phyloP scores from a whole-genome alignment of 441 rosid genomes.

The Adansonia madagascariensis region DNA sequence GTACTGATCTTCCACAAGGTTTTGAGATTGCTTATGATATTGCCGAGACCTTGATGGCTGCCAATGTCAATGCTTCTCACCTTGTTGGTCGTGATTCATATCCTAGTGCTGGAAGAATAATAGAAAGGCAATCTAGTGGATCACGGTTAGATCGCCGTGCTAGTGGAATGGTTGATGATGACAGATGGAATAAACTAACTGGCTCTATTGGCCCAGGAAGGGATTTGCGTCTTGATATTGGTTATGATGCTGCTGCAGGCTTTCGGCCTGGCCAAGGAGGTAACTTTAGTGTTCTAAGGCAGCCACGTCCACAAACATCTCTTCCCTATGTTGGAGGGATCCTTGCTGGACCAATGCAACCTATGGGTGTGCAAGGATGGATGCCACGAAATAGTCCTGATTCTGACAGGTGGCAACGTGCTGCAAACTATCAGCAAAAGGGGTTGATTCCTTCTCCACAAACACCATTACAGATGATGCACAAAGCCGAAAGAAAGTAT shows the following conservation, averaged over 20 bases:
- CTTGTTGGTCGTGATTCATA: conserved; percentile 56
- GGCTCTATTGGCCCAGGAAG: conserved; percentile 58
- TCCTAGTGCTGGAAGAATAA: conserved; percentile 65
- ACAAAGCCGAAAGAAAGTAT: conserved; percentile 77
- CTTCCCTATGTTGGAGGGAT: conserved; percentile 52
- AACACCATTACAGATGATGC: conserved; percentile 81
- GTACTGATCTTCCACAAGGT: conserved; percentile 70
- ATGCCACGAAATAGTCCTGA: conserved; percentile 69
- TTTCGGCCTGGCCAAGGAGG: conserved; percentile 77
- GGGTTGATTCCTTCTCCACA: conserved; percentile 91
- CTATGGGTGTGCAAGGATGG: conserved; percentile 67
- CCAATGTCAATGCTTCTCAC: conserved; percentile 45
- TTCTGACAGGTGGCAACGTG: conserved; percentile 89
- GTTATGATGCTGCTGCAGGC: conserved; percentile 53
- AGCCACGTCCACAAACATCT: conserved; percentile 45
- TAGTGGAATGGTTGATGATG: conserved; percentile 63
- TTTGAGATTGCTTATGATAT: conserved; percentile 59
- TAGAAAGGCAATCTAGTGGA: conserved; percentile 67
- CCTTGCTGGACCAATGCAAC: conserved; percentile 78
- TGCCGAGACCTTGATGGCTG: conserved; percentile 48
- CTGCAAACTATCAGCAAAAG: conserved; percentile 61
- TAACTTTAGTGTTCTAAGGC: conserved; percentile 53
- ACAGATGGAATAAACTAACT: conserved; percentile 65
- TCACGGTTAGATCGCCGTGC: conserved; percentile 77
- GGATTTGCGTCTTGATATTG: conserved; percentile 52